Base-by-base conservation (phyloP, 1,284 basidiomycete species). In the Chalciporus sp. region DNA sequence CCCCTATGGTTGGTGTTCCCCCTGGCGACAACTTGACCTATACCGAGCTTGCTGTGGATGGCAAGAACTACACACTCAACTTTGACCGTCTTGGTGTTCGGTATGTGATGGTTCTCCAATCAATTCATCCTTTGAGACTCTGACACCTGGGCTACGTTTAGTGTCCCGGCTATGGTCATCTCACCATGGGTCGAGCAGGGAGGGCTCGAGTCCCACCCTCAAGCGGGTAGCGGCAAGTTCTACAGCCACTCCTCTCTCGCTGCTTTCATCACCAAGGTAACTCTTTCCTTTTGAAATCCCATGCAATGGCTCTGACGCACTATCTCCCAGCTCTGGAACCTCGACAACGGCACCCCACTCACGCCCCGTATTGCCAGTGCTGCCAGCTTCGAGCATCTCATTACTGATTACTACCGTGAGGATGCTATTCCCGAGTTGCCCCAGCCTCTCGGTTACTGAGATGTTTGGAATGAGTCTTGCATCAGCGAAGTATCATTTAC, bases 161-260 rank as follows among this genome's bases (percentile, higher is more conserved):
- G 51, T 3, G 27, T 52, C 1, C 63, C 63, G 1, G 11, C 66
- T 27, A 46, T 65, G n/a, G 49, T 61, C 26, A 53, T 65, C 51
- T 65, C 63, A 1, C 63, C 63, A 1, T 68, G 66, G 63, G 62
- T 65, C 17, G n/a, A 58, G 19, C 54, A 67, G 31, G 63, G 63
- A 8, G 52, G 23, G 7, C 53, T 65, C 16, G 63, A 52, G 26
- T 33, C 31, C 10, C 7, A 31, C 12, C 12, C 31, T 14, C 10
- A n/a, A n/a, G 10, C 4, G 11, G 4, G 12, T 6, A 33, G 5
- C 6, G 31, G 14, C 14, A 16, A 7, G n/a, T 10, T 17, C 9
- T 37, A 37, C 9, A 37, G 35, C n/a, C 35, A 37, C 17, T 19
- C n/a, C n/a, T 20, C 23, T 14, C 7, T 14, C 17, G 4, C 12